Evolutionary conservation across 805 yeast genomes (phyloP).

Genomic region (Yamadazyma sp.): DNA sequence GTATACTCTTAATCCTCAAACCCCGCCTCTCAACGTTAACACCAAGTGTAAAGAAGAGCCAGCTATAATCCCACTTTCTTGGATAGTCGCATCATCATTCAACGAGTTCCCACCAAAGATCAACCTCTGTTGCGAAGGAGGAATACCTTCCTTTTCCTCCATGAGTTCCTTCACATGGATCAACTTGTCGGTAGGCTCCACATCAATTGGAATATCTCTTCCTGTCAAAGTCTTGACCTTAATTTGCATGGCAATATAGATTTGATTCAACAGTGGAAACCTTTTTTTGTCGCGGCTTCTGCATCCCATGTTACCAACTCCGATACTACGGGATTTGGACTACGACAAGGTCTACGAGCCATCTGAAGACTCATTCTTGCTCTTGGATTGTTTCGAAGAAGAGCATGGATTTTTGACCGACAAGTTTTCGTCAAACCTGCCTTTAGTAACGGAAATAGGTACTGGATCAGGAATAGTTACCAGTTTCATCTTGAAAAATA

Average conservation of each 20-base stretch:
- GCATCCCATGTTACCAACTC: constrained; percentile 73
- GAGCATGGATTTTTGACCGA: constrained; percentile 40
- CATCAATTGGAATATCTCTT: constrained; percentile 75
- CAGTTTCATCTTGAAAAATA: constrained; percentile 63
- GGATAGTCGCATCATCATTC: constrained; percentile 78
- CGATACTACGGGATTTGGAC: constrained; percentile 55
- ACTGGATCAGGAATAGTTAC: constrained; percentile 90
- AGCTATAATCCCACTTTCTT: constrained; percentile 70
- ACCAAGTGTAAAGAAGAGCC: constrained; percentile 91
- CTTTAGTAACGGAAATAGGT: constrained; percentile 80
- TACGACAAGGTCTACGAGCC: constrained; percentile 88
- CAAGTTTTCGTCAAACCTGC: constrained; percentile 25
- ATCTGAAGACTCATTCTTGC: constrained; percentile 84
- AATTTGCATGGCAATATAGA: constrained; percentile 51
- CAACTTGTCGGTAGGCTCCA: constrained; percentile 66
- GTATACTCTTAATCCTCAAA: not conserved
- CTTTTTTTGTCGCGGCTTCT: constrained; percentile 4
- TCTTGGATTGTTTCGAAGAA: constrained; percentile 76
- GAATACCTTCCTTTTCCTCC: constrained; percentile 96
- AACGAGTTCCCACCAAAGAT: constrained; percentile 89
- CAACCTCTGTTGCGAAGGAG: constrained; percentile 92
- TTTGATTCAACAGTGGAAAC: too few species aligned
- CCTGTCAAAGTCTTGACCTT: constrained; percentile 80
- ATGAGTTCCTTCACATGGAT: constrained; percentile 82
- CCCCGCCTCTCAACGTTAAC: constrained; percentile 88